Base-by-base conservation (phyloP, 768 basidiomycete species). In the Mycena leptocephala region DNA sequence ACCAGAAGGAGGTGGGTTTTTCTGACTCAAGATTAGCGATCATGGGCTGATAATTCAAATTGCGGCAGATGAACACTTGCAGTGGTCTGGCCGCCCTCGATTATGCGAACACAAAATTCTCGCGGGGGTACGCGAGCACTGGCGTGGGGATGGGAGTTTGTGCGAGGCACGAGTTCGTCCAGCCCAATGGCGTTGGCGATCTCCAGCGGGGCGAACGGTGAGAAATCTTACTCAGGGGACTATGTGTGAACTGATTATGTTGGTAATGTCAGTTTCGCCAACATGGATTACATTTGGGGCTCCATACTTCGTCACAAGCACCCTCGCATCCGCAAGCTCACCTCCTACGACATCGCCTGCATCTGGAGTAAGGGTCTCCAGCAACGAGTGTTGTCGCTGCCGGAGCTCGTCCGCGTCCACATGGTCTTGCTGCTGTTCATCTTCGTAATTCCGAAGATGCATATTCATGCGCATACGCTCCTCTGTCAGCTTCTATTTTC, bases 381-480 rank as follows among this genome's bases (percentile, higher is more conserved):
- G 76, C 4, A 56, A 5, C 10, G 55, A 9, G 14, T 56, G 55
- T 7, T 20, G 30, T 75, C 26, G 67, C n/a, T n/a, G n/a, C n/a
- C n/a, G n/a, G n/a, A n/a, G n/a, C n/a, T n/a, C n/a, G n/a, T n/a
- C n/a, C n/a, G n/a, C n/a, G n/a, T n/a, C n/a, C n/a, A n/a, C n/a
- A n/a, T n/a, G n/a, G n/a, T n/a, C n/a, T n/a, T n/a, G n/a, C n/a
- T n/a, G n/a, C n/a, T n/a, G n/a, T n/a, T n/a, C n/a, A n/a, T n/a
- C n/a, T n/a, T n/a, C n/a, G n/a, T n/a, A n/a, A n/a, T n/a, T n/a
- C n/a, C n/a, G n/a, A n/a, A n/a, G n/a, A n/a, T n/a, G n/a, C n/a
- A 75, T 46, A 69, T 43, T 24, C 79, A 78, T 14, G 81, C 79
- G 0, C 84, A 85, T 61, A 72, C 78, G 1, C 0, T 56, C 2